Conservation (phyloP, 2,329 filamentous ascomycete species). For the Raffaelea albimanens region DNA sequence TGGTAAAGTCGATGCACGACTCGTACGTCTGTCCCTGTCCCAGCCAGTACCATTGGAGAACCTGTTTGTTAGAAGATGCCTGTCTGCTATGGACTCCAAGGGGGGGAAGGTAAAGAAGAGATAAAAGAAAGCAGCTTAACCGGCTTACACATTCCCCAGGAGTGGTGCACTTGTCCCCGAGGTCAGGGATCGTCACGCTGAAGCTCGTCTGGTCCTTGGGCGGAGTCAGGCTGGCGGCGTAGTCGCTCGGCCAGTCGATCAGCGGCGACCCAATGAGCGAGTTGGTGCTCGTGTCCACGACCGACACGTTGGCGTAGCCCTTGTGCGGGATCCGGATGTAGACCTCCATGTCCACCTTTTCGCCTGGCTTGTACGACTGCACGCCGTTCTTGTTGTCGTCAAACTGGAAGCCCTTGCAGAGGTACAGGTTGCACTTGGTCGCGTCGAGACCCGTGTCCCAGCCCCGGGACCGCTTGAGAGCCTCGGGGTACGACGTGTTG, state of each 20-base stretch:
- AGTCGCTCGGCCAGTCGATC: slow-evolving; percentile 18
- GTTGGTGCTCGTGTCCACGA: slow-evolving; percentile 36
- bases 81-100: too few relatives aligned
- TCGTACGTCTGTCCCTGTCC: slow-evolving; percentile 52
- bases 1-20: slow-evolving; percentile 49
- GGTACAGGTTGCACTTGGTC: slow-evolving; percentile 25
- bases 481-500: slow-evolving; percentile 24
- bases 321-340: slow-evolving; percentile 35
- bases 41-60: slow-evolving; percentile 56
- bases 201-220: slow-evolving; percentile 22
- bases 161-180: slow-evolving; percentile 16
- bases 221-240: slow-evolving; percentile 17
- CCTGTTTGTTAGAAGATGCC: slow-evolving; percentile 15
- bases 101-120: background rate
- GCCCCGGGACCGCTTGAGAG: slow-evolving; percentile 18
- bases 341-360: slow-evolving; percentile 31
- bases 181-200: slow-evolving; percentile 19
- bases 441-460: slow-evolving; percentile 16
- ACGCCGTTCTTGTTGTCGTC: slow-evolving; percentile 28
- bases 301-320: slow-evolving; percentile 37
- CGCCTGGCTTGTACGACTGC: slow-evolving; percentile 28
- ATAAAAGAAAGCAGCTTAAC: too few relatives aligned
- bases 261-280: slow-evolving; percentile 35
- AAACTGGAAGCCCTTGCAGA: slow-evolving; percentile 30
- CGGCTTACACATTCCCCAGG: slow-evolving; percentile 20